Evolutionary conservation across 345 rosid genomes (phyloP).

Genomic region (Lepidium didymum): DNA sequence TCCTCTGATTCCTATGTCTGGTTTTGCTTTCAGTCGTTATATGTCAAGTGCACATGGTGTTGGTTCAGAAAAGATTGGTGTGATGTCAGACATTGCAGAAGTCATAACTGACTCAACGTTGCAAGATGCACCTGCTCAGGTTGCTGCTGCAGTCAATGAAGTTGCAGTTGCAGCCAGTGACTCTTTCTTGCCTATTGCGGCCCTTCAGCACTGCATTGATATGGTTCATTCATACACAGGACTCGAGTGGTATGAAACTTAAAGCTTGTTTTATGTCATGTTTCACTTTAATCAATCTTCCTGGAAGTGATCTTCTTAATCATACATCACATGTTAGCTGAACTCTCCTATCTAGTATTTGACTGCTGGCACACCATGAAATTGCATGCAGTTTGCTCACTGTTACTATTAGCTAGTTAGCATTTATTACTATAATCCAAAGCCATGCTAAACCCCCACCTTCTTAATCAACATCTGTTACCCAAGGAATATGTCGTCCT

Average conservation of each 20-base stretch:
- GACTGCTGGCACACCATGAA: background rate
- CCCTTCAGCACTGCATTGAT: conserved; percentile 64
- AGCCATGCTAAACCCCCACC: background rate
- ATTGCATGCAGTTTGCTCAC: background rate
- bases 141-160: conserved; percentile 46
- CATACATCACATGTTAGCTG: background rate
- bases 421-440: background rate
- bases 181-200: conserved; percentile 54
- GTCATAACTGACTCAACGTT: conserved; percentile 43
- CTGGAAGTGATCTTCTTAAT: background rate
- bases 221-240: conserved; percentile 59
- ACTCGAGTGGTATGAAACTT: conserved; percentile 45
- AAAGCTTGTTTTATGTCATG: background rate
- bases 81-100: conserved; percentile 42
- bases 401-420: background rate
- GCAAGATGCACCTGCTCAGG: conserved; percentile 45
- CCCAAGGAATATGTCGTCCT: background rate
- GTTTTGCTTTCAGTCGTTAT: conserved; percentile 39
- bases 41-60: conserved; percentile 50
- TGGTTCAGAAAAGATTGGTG: conserved; percentile 41
- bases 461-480: background rate
- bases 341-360: background rate
- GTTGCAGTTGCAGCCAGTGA: conserved; percentile 74
- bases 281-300: background rate
- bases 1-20: conserved; percentile 28